A percentile compares a stretch with the other conserved stretches of the same genome.
Conservation (phyloP, 2,329 filamentous ascomycete genomes). For the Cladosporium austrohemisphaericum region DNA sequence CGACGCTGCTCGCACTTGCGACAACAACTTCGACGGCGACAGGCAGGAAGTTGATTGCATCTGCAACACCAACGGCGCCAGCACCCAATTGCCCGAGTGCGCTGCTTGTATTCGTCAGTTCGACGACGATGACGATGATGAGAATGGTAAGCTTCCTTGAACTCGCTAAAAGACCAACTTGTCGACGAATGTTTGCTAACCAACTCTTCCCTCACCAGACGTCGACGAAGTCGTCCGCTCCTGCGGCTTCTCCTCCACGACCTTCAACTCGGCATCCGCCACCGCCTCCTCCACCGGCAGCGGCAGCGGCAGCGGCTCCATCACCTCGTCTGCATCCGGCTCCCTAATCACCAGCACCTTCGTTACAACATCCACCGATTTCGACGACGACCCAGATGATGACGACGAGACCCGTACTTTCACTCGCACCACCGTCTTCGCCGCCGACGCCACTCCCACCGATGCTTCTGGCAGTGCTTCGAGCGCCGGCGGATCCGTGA, state of each 20-base stretch:
- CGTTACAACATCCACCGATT: constrained; percentile 8
- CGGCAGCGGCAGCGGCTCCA: not conserved
- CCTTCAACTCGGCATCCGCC: constrained; percentile 23
- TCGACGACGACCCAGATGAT: constrained; percentile 12
- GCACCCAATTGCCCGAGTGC: constrained; percentile 28
- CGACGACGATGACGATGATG: constrained; percentile 30
- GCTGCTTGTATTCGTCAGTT: constrained; percentile 31
- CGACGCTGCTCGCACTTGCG: constrained; percentile 24
- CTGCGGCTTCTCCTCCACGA: constrained; percentile 30
- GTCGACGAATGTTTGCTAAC: too few relatives aligned
- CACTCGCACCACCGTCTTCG: constrained; percentile 10
- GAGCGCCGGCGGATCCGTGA: not conserved
- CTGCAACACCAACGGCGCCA: constrained; percentile 28
- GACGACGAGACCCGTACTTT: not conserved
- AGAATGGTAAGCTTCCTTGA: constrained; percentile 19
- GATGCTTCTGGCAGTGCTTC: not conserved
- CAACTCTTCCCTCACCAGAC: too few relatives aligned
- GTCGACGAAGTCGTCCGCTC: constrained; percentile 27
- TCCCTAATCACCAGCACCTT: constrained; percentile 10
- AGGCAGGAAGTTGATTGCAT: constrained; percentile 25
- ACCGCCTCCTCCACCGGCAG: constrained; percentile 14
- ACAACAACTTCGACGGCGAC: constrained; percentile 5
- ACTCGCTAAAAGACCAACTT: too few relatives aligned
- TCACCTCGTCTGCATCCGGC: constrained; percentile 4
- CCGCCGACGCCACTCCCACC: not conserved